These are phyloP conservation scores for Cordyceps militaris DNA, from an alignment of 2,329 filamentous ascomycete genomes.

Conservation along the genomic window DNA sequence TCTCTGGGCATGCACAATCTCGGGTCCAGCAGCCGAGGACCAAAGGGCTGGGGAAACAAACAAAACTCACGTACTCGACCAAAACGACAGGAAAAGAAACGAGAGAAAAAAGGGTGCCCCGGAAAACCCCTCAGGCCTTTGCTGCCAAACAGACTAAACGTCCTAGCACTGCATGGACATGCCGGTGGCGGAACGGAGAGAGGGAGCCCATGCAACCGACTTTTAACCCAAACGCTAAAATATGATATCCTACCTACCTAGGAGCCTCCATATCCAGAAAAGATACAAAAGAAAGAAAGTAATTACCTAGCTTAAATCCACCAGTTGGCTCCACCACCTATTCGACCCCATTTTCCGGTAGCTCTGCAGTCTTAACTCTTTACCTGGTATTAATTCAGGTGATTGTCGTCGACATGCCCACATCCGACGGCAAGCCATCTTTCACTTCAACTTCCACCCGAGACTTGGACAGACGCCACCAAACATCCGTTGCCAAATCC, in stretches of 20 bases:
- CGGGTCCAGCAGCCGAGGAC: not conserved
- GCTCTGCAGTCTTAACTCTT: not conserved
- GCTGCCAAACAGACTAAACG: too few species aligned
- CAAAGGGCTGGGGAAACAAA: not conserved
- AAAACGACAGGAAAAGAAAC: not conserved
- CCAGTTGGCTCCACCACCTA: too few species aligned
- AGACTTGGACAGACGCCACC: not conserved
- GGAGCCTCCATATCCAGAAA: too few species aligned
- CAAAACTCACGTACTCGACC: too few species aligned
- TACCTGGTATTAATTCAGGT: not conserved
- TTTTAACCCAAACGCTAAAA: not conserved
- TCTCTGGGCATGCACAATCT: conserved; percentile 2
- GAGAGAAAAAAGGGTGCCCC: not conserved
- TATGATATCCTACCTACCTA: too few species aligned
- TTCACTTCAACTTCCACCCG: not conserved
- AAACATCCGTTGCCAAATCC: not conserved
- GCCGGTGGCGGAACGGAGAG: not conserved
- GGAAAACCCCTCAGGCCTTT: not conserved
- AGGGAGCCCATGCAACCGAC: not conserved
- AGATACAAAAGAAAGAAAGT: too few species aligned
- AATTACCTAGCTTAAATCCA: too few species aligned
- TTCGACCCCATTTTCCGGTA: too few species aligned
- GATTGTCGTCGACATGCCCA: not conserved
- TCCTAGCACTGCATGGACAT: not conserved
- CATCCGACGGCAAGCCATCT: not conserved